Conservation (phyloP, 2,329 filamentous ascomycete species). For the Endoconidiophora polonica region DNA sequence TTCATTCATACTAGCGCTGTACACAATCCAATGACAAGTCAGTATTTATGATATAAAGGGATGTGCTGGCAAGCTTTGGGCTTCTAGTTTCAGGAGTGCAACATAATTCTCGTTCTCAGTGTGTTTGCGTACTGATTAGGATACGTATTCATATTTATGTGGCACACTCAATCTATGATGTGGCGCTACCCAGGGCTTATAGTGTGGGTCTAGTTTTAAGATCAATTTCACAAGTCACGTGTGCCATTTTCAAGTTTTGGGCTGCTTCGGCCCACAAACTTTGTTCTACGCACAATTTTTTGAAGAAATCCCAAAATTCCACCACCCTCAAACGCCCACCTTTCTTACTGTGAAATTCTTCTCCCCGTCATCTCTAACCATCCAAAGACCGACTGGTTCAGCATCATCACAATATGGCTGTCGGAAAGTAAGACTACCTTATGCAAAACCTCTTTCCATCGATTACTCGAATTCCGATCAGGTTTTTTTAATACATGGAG, state of each 20-base stretch:
- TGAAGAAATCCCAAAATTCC: slow-evolving; percentile 13
- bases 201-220: slow-evolving; percentile 1
- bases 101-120: too few species aligned
- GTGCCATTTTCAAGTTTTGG: not conserved
- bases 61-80: too few species aligned
- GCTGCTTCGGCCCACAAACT: slow-evolving; percentile 12
- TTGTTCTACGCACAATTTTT: slow-evolving; percentile 12
- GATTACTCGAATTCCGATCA: not conserved
- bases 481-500: not conserved
- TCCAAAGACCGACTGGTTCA: slow-evolving; percentile 28
- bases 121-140: too few species aligned
- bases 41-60: too few species aligned
- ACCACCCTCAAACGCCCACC: slow-evolving; percentile 13
- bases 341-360: slow-evolving; percentile 11
- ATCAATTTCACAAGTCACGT: slow-evolving; percentile 13
- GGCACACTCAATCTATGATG: not conserved
- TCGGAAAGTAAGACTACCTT: slow-evolving; percentile 36
- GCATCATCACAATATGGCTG: slow-evolving; percentile 40
- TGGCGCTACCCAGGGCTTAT: slow-evolving; percentile 8
- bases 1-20: too few species aligned
- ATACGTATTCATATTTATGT: too few species aligned
- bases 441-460: not conserved
- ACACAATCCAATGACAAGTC: too few species aligned
- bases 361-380: slow-evolving; percentile 18
- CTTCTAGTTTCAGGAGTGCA: too few species aligned